A percentile compares a stretch with the other conserved stretches of the same genome.
These are phyloP conservation scores for Alternaria atra DNA, from an alignment of 2,329 filamentous ascomycete genomes.

Conservation along the genomic window DNA sequence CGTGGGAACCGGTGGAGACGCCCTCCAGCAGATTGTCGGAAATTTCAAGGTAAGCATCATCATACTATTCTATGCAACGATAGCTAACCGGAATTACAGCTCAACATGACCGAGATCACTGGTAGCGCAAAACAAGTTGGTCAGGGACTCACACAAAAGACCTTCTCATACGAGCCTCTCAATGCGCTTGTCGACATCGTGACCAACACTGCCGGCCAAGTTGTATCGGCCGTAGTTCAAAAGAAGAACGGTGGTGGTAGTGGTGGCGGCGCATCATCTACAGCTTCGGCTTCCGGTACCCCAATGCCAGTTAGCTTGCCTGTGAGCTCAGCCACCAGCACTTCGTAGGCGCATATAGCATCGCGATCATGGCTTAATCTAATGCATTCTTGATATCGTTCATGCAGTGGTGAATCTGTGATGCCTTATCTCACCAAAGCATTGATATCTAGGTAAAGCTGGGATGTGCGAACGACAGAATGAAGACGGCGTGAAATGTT, in stretches of 20 bases:
- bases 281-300: conserved; percentile 32
- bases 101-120: conserved; percentile 66
- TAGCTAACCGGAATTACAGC: conserved; percentile 15
- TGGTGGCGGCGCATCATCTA: conserved; percentile 11
- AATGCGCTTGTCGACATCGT: conserved; percentile 64
- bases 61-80: background rate
- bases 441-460: background rate
- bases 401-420: background rate
- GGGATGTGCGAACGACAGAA: background rate
- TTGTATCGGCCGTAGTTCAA: conserved; percentile 60
- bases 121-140: conserved; percentile 47
- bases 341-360: conserved; percentile 17
- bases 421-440: background rate
- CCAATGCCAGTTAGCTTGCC: conserved; percentile 45
- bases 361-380: conserved; percentile 17
- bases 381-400: conserved; percentile 10
- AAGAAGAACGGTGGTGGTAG: conserved; percentile 38
- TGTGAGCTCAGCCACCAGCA: conserved; percentile 35
- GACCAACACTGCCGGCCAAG: conserved; percentile 64
- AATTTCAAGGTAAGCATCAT: conserved; percentile 56
- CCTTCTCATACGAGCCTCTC: conserved; percentile 62
- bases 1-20: conserved; percentile 55
- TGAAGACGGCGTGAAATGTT: background rate
- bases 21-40: conserved; percentile 64
- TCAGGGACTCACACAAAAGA: conserved; percentile 59